Evolutionary conservation across 495 filamentous ascomycete genomes (phyloP).

Genomic region (Hypoxylon trugodes): DNA sequence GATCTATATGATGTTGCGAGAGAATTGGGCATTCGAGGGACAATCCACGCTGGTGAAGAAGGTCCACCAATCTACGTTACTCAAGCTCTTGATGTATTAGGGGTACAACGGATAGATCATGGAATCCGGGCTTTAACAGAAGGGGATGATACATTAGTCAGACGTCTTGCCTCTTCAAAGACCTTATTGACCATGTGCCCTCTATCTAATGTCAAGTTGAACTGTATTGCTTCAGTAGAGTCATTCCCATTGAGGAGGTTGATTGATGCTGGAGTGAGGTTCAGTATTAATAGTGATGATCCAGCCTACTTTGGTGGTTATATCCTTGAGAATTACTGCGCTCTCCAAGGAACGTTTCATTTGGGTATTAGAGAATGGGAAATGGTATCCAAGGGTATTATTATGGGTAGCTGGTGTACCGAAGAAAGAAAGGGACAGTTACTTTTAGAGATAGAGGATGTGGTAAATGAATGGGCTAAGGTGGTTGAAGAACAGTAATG

Average conservation of each 20-base stretch:
- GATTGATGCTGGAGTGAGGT: conserved; percentile 70
- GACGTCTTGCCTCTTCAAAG: conserved; percentile 61
- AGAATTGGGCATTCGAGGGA: conserved; percentile 61
- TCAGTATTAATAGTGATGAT: conserved; percentile 79
- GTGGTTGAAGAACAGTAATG: neutral
- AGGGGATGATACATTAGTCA: conserved; percentile 67
- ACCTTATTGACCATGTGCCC: conserved; percentile 76
- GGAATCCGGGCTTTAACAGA: conserved; percentile 65
- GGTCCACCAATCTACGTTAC: conserved; percentile 72
- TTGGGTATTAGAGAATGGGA: conserved; percentile 70
- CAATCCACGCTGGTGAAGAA: conserved; percentile 80
- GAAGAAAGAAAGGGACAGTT: conserved; percentile 57
- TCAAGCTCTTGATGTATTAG: conserved; percentile 66
- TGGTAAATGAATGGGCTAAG: conserved; percentile 28
- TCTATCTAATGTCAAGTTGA: conserved; percentile 73
- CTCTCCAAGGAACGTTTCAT: conserved; percentile 74
- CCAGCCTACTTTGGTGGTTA: conserved; percentile 85
- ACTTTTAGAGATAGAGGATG: conserved; percentile 46
- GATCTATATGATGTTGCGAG: conserved; percentile 65
- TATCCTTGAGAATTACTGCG: conserved; percentile 78
- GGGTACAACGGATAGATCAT: conserved; percentile 73
- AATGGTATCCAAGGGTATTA: conserved; percentile 65
- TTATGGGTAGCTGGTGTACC: conserved; percentile 69
- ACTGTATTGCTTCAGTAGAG: conserved; percentile 62
- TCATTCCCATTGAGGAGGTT: conserved; percentile 72